These are phyloP conservation scores for Capronia epimyces DNA, from an alignment of 2,329 filamentous ascomycete species.

Conservation along the genomic window DNA sequence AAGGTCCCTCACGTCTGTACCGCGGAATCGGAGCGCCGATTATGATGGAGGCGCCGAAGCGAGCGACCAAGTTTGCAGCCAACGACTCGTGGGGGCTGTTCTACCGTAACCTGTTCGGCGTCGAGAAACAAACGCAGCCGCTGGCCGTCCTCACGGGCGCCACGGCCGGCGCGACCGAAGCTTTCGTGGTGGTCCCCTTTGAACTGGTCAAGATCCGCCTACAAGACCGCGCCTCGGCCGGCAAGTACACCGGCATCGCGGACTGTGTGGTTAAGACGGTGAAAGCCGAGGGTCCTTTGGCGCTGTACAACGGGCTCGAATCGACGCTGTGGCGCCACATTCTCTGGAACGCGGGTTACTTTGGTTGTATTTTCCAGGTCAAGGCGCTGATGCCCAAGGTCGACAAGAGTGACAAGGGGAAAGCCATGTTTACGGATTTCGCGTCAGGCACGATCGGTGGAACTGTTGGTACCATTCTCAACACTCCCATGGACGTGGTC, in stretches of 20 bases:
- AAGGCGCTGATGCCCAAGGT: slow-evolving; percentile 74
- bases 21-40: slow-evolving; percentile 93
- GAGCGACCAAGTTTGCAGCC: slow-evolving; percentile 96
- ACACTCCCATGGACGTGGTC: slow-evolving; percentile 95
- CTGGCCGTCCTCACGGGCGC: slow-evolving; percentile 91
- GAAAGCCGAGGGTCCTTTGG: slow-evolving; percentile 72
- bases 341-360: slow-evolving; percentile 92
- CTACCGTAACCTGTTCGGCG: slow-evolving; percentile 81
- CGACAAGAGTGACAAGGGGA: slow-evolving; percentile 63
- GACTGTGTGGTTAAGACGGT: slow-evolving; percentile 62
- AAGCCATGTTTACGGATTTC: slow-evolving; percentile 80
- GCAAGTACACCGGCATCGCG: slow-evolving; percentile 56
- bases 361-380: slow-evolving; percentile 97
- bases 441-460: slow-evolving; percentile 82
- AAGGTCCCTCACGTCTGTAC: slow-evolving; percentile 89
- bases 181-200: slow-evolving; percentile 96
- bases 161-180: slow-evolving; percentile 88
- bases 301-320: slow-evolving; percentile 94
- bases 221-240: slow-evolving; percentile 88
- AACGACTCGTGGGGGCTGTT: slow-evolving; percentile 98
- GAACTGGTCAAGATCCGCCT: slow-evolving; percentile 98
- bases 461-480: slow-evolving; percentile 82
- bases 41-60: slow-evolving; percentile 94
- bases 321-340: slow-evolving; percentile 95
- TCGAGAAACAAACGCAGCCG: slow-evolving; percentile 81